Evolutionary conservation across 208 protist genomes (phyloP).

Genomic region (Endotrypanum monterogeii): DNA sequence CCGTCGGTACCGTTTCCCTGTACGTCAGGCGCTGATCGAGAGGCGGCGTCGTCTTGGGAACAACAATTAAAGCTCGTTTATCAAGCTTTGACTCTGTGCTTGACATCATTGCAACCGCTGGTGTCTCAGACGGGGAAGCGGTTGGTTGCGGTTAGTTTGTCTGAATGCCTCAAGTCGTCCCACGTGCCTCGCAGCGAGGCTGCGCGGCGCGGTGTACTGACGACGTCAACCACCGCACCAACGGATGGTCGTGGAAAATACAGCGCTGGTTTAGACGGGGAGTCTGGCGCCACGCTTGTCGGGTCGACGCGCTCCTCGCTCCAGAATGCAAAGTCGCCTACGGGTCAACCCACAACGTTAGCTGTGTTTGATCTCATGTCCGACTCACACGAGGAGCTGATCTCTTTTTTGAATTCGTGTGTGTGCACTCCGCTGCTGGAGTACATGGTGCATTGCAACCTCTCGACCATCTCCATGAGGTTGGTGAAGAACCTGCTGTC

Average conservation of each 20-base stretch:
- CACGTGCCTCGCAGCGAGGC: conserved; percentile 16
- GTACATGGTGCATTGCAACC: conserved; percentile 47
- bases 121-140: conserved; percentile 13
- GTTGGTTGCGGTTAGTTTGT: conserved; percentile 18
- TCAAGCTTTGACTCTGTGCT: conserved; percentile 34
- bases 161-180: conserved; percentile 34
- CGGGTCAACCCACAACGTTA: background rate
- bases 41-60: conserved; percentile 7
- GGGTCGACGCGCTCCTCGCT: background rate
- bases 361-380: conserved; percentile 43
- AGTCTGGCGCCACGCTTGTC: background rate
- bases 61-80: conserved; percentile 36
- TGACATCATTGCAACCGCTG: conserved; percentile 37
- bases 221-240: background rate
- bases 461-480: conserved; percentile 44
- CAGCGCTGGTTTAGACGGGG: background rate
- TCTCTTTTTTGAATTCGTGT: conserved; percentile 50
- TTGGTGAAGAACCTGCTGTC: conserved; percentile 55
- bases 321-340: background rate
- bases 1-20: background rate
- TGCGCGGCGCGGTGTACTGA: background rate
- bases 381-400: conserved; percentile 34
- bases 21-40: conserved; percentile 2
- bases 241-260: background rate
- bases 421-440: conserved; percentile 60